Evolutionary conservation across 2,329 filamentous ascomycete genomes (phyloP), one percentile per base, ranked within the genome.

Genomic region (Didymella keratinophila): DNA sequence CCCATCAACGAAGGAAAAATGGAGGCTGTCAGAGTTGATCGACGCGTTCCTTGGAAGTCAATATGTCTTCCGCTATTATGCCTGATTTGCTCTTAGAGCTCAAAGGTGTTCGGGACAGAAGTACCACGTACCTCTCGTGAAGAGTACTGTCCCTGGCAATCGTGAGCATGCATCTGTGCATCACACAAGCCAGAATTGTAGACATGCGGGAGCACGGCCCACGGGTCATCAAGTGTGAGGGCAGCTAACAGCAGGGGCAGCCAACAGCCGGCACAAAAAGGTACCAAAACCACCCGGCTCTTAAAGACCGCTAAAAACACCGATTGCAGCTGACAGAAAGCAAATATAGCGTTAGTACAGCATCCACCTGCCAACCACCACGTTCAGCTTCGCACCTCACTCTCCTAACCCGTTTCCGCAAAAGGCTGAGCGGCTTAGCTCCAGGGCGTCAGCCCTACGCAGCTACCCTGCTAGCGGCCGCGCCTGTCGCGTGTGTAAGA

Each of bases 401-500:
- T 9, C 7, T 10, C 2, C 50, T 62, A 62, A 52, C 62, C 54
- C 2, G 2, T 32, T 56, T 16, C 11, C 55, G 67, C 21, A 53
- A 63, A 66, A 60, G 67, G 65, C 58, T 66, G 60, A 63, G 56
- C 57, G 62, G 56, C 63, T 63, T 59, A 65, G 59, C 52, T 32
- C 8, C 45, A 42, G 54, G 45, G 53, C 52, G 68, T 69, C 70
- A 72, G 70, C 68, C 67, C 66, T 71, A 70, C 52, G 43, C 63
- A 42, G 41, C 34, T 58, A 51, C 32, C 47, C 30, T 39, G 52
- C 45, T 56, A 44, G 36, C 32, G 25, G 27, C 64, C 64, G 69
- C 70, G 70, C 53, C 62, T 71, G 57, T 70, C 67, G 70, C 70
- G 70, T 55, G 62, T 72, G 63, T 52, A 37, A 52, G 52, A 58